Percentiles rank a stretch among this genome's conserved stretches.
Conservation (phyloP, 2,329 filamentous ascomycete genomes). For the Diaporthe sp. region DNA sequence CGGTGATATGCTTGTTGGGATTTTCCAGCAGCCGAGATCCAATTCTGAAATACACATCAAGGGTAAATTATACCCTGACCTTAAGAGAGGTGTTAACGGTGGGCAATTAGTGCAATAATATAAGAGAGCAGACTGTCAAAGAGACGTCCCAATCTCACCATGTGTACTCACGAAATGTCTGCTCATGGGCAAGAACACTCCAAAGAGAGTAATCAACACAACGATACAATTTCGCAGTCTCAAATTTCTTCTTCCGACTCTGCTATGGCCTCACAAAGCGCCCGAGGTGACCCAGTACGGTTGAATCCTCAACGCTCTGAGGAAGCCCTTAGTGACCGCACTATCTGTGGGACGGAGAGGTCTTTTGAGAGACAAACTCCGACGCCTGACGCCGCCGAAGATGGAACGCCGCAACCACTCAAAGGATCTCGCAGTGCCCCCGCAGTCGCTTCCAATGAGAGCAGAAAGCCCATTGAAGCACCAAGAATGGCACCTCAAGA, state of each 20-base stretch:
- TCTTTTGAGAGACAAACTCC: background rate
- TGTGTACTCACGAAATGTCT: background rate
- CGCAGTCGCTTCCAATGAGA: background rate
- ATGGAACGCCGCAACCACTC: background rate
- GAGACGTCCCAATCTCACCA: background rate
- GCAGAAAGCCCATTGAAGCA: background rate
- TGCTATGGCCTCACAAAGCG: background rate
- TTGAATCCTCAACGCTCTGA: background rate
- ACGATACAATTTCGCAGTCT: background rate
- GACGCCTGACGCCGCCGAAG: background rate
- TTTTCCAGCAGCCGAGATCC: background rate
- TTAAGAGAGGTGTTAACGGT: background rate
- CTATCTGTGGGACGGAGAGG: background rate
- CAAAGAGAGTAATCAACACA: background rate
- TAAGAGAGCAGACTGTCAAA: background rate
- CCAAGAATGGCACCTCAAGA: background rate
- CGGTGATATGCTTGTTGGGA: background rate
- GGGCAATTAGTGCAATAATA: background rate
- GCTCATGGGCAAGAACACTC: background rate
- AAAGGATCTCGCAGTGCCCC: background rate
- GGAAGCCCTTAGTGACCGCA: background rate
- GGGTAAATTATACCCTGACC: background rate
- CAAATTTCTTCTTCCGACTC: background rate
- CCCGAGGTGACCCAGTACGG: background rate
- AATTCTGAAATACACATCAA: background rate